Conservation (phyloP, 2,329 filamentous ascomycete genomes). For the Colletotrichum sidae region DNA sequence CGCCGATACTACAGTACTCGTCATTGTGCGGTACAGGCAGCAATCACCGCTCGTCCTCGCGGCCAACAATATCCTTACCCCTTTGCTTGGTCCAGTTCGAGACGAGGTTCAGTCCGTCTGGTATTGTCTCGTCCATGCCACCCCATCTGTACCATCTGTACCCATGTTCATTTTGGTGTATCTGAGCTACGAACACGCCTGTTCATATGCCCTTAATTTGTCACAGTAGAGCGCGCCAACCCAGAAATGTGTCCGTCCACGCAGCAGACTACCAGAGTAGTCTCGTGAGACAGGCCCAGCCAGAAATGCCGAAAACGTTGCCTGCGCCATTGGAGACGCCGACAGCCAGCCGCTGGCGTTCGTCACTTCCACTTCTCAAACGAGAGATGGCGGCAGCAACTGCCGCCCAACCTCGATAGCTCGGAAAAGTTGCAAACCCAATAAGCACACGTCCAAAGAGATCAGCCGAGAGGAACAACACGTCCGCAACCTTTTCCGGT, state of each 20-base stretch:
- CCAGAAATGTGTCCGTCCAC: not conserved
- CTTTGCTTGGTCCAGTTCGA: constrained; percentile 19
- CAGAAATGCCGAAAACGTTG: constrained; percentile 16
- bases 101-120: constrained; percentile 13
- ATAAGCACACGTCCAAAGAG: constrained; percentile 7
- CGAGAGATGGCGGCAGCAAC: constrained; percentile 9
- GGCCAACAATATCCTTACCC: not conserved
- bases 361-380: constrained; percentile 17
- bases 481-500: constrained; percentile 17
- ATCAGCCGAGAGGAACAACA: constrained; percentile 27
- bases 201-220: no score
- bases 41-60: no score
- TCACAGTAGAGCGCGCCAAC: no score
- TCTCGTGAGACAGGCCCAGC: constrained; percentile 7
- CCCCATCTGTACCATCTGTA: constrained; percentile 1
- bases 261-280: not conserved
- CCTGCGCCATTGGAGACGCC: not conserved
- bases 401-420: not conserved
- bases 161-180: no score
- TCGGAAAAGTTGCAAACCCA: constrained; percentile 10
- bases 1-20: no score
- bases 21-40: no score
- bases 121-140: constrained; percentile 29
- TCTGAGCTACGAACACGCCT: no score
- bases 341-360: constrained; percentile 2